phyloP scores from a whole-genome alignment of 1,139 yeast species.

The Ashbya aceris region DNA sequence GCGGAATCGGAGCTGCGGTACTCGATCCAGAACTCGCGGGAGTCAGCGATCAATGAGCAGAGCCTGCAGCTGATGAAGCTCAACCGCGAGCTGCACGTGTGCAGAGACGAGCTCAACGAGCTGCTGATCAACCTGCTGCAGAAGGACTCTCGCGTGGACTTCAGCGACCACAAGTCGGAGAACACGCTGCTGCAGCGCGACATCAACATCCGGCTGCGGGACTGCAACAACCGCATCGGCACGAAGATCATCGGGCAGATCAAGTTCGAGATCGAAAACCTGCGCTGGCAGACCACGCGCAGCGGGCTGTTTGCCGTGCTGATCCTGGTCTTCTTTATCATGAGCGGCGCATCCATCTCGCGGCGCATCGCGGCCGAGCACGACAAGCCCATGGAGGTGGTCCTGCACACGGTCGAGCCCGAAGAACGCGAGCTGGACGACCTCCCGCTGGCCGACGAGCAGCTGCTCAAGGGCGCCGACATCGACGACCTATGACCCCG shows the following conservation, averaged over 20 bases:
- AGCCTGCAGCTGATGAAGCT: constrained; percentile 53
- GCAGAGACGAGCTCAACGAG: constrained; percentile 72
- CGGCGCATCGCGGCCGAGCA: constrained; percentile 29
- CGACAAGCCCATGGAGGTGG: constrained; percentile 25
- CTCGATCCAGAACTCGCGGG: constrained; percentile 68
- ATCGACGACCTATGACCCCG: too few species aligned
- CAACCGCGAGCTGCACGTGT: constrained; percentile 60
- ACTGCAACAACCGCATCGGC: constrained; percentile 75
- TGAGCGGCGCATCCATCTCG: constrained; percentile 41
- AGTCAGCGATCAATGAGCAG: constrained; percentile 60
- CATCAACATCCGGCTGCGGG: constrained; percentile 66
- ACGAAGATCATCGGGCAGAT: constrained; percentile 76
- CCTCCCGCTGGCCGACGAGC: constrained; percentile 10
- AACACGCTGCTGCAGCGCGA: constrained; percentile 69
- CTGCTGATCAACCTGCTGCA: constrained; percentile 49
- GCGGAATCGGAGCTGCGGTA: constrained; percentile 83
- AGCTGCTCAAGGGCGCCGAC: neutral
- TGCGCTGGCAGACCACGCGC: constrained; percentile 90
- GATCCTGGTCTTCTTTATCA: constrained; percentile 37
- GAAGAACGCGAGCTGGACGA: constrained; percentile 25
- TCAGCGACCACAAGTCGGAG: constrained; percentile 79
- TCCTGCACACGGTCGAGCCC: constrained; percentile 25
- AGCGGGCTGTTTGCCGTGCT: constrained; percentile 48
- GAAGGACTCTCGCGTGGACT: constrained; percentile 74
- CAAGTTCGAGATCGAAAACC: constrained; percentile 76